These are phyloP conservation scores for Diaporthe capsici DNA, from an alignment of 2,329 filamentous ascomycete species.

Conservation along the genomic window DNA sequence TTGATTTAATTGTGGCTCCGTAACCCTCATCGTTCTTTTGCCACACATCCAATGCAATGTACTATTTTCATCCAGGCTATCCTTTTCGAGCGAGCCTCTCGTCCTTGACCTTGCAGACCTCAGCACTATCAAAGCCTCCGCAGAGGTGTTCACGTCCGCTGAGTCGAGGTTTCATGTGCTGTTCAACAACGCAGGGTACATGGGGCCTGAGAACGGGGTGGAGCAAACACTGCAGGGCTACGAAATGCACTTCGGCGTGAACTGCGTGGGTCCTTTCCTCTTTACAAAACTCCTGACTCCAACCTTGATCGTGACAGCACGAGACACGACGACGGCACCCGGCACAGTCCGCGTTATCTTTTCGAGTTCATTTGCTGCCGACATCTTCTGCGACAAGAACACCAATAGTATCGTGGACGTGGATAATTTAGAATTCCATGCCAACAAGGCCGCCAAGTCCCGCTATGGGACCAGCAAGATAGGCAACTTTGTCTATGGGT, in stretches of 20 bases:
- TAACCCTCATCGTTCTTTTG: too few species aligned
- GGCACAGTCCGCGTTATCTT: constrained; percentile 33
- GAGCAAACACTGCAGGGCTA: constrained; percentile 45
- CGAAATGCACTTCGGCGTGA: constrained; percentile 38
- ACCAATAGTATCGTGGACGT: background rate
- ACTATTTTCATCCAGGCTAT: too few species aligned
- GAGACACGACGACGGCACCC: constrained; percentile 41
- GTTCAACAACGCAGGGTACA: constrained; percentile 58
- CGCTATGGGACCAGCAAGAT: constrained; percentile 43
- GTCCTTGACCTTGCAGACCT: constrained; percentile 50
- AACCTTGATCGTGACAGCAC: constrained; percentile 23
- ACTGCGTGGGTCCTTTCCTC: constrained; percentile 32
- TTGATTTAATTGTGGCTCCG: too few species aligned
- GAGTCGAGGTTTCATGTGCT: constrained; percentile 55
- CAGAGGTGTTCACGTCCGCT: constrained; percentile 41
- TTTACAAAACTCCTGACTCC: constrained; percentile 40
- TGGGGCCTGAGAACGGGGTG: constrained; percentile 47
- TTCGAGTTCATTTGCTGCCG: constrained; percentile 26
- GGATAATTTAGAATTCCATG: constrained; percentile 32
- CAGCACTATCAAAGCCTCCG: constrained; percentile 44
- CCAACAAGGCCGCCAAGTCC: background rate
- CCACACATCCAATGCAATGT: too few species aligned
- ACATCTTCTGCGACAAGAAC: background rate
- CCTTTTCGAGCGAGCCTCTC: constrained; percentile 46
- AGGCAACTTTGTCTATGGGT: constrained; percentile 43